Base-by-base conservation (phyloP, 2,329 filamentous ascomycete genomes). In the Botrytis sinoallii region DNA sequence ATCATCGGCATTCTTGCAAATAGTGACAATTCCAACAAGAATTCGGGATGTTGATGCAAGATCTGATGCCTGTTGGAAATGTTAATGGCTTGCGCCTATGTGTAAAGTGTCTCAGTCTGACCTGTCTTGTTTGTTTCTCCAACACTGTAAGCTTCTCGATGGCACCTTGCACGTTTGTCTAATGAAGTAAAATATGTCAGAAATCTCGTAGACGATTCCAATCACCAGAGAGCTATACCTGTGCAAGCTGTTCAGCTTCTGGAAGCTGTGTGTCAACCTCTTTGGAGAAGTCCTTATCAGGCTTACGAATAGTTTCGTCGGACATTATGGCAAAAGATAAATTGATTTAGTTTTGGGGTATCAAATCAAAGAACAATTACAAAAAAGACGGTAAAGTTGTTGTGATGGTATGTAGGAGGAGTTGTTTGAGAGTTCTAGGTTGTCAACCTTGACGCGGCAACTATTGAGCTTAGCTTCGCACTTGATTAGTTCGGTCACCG, bases 241-340 rank as follows among this genome's bases (percentile, higher is more conserved):
- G 91, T 79, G 95, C 94, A 79, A 97, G 89, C 85, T 92, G 88
- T 87, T 98, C 91, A 74, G 94, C 94, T 85, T 98, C 94, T 68
- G 94, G 93, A 79, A 99, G 91, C 84, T 93, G 90, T 85, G 92
- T 90, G 87, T 98, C 95, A 81, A 93, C 94, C 85, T 98, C 95
- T 86, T 97, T 97, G 82, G 93, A 92, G 89, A 93, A 98, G 90
- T 99, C 96, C 92, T 97, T 98, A 88, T 99, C 96, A 81, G 95
- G 93, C 77, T 83, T 84, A 70, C 80, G 76, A 65, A 83, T 77
- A 71, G 76, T 75, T 76, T 77, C 81, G 61, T 80, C 79, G 20
- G 81, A 81, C 82, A 82, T 82, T 40, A 67, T 80, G 73, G 71
- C 70, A 69, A 55, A 63, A 59, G n/a, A 57, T 44, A 52, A 52